Conservation (phyloP, 1,139 yeast genomes). For the Kurtzmaniella quercitrusa region DNA sequence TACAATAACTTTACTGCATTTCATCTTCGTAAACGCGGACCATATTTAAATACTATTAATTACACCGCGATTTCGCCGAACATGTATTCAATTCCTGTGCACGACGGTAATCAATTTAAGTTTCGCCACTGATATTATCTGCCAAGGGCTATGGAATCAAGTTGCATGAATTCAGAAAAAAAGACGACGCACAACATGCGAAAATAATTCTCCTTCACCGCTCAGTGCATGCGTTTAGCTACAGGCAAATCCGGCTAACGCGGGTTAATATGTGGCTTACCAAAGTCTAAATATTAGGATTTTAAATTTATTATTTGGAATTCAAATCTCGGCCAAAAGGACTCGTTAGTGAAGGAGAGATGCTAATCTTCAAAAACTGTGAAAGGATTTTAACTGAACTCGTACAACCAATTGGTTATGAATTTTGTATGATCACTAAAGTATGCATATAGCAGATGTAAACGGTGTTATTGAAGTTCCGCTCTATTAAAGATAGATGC, state of each 20-base stretch:
- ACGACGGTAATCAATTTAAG: no score
- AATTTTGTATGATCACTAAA: no score
- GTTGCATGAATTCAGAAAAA: neutral
- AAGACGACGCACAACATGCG: neutral
- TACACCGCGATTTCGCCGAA: neutral
- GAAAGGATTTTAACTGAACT: no score
- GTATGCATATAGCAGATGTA: no score
- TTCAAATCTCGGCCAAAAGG: no score
- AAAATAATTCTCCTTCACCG: neutral
- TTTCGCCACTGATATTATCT: neutral
- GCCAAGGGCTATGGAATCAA: conserved; percentile 1
- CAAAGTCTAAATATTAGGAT: neutral
- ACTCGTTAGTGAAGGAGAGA: no score
- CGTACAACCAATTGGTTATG: no score
- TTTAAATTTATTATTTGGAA: neutral
- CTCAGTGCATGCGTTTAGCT: neutral
- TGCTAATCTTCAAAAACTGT: no score
- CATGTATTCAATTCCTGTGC: neutral
- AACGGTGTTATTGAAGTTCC: no score
- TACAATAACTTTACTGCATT: no score
- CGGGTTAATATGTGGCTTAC: neutral
- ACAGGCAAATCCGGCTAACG: neutral
- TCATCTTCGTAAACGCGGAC: neutral
- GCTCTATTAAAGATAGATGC: no score
- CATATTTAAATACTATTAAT: neutral